A percentile compares a stretch with the other conserved stretches of the same genome.
Evolutionary conservation across 2,329 filamentous ascomycete genomes (phyloP).

Genomic region (Penicillium sp.): DNA sequence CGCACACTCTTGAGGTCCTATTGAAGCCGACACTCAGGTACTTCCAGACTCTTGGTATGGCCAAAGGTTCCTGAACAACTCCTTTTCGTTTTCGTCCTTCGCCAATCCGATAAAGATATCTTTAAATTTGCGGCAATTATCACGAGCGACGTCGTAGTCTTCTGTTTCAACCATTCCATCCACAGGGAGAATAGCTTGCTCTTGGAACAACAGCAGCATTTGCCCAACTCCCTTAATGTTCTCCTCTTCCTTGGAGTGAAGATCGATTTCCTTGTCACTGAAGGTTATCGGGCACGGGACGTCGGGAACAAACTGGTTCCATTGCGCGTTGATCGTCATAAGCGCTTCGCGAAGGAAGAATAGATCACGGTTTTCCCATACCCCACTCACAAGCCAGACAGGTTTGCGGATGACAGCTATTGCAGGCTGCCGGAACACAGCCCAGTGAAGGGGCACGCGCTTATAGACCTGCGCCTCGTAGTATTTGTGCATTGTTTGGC

Average conservation of each 20-base stretch:
- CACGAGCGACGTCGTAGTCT: conserved; percentile 23
- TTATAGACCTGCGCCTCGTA: conserved; percentile 35
- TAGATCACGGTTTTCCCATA: conserved; percentile 35
- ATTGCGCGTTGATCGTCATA: conserved; percentile 24
- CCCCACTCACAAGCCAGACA: conserved; percentile 32
- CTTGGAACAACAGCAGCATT: conserved; percentile 31
- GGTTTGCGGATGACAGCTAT: conserved; percentile 30
- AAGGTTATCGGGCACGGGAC: conserved; percentile 26
- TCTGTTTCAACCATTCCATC: conserved; percentile 36
- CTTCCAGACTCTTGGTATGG: conserved; percentile 25
- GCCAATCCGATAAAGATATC: conserved; percentile 25
- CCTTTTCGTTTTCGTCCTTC: conserved; percentile 23
- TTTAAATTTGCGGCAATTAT: conserved; percentile 24
- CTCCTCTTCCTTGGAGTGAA: conserved; percentile 31
- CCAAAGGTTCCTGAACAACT: conserved; percentile 27
- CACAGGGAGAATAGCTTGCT: conserved; percentile 29
- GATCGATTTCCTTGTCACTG: conserved; percentile 22
- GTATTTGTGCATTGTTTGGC: conserved; percentile 36
- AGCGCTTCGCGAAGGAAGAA: conserved; percentile 36
- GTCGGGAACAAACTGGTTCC: conserved; percentile 20
- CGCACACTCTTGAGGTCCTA: too few species aligned
- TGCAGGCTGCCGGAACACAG: conserved; percentile 21
- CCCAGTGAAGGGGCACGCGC: conserved; percentile 31
- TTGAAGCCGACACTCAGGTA: neutral
- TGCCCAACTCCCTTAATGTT: conserved; percentile 33